Evolutionary conservation across 495 filamentous ascomycete genomes (phyloP), one percentile per base, ranked within the genome.

Genomic region (Trichoderma virens): DNA sequence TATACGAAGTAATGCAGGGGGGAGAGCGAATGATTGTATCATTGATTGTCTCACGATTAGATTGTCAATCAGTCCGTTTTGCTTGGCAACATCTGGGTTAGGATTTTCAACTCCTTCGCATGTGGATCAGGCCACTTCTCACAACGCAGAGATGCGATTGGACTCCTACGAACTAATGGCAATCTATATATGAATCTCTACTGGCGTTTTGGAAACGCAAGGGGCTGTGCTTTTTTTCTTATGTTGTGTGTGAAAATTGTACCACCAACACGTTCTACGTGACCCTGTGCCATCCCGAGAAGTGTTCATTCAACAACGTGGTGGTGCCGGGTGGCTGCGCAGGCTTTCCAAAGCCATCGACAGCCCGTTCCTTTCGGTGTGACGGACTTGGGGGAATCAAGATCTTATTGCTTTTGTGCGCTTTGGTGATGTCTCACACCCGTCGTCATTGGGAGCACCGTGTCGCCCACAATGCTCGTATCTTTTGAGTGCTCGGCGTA

Each of bases 291-390:
- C 25, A 56, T 56, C 51, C 25, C 51, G 51, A 56, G 51, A 18
- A 5, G 51, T 56, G 51, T n/a, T 56, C 51, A 13, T 28, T 56
- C 11, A 56, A 16, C 51, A 56, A 56, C 51, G 51, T 56, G 51
- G 51, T 56, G 51, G 2, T 56, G 51, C 51, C 51, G 51, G 51
- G 27, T 28, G 28, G 51, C 51, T 27, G 51, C 27, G 25, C 51
- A 56, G 25, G 47, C 20, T 25, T 23, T 47, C n/a, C 20, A 30
- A 2, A n/a, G 51, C 23, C 51, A 28, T 56, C 27, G 27, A 27
- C 28, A 30, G 9, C 23, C 27, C 20, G 23, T 28, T 30, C 51
- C 51, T 56, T 18, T 56, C 20, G 43, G 51, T 56, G 25, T 56
- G 51, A 30, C 51, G 14, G 9, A 8, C 28, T 56, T 4, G 25